Evolutionary conservation across 1,139 yeast genomes (phyloP), one percentile per base, ranked within the genome.

Genomic region (Blastobotrys illinoisensis): DNA sequence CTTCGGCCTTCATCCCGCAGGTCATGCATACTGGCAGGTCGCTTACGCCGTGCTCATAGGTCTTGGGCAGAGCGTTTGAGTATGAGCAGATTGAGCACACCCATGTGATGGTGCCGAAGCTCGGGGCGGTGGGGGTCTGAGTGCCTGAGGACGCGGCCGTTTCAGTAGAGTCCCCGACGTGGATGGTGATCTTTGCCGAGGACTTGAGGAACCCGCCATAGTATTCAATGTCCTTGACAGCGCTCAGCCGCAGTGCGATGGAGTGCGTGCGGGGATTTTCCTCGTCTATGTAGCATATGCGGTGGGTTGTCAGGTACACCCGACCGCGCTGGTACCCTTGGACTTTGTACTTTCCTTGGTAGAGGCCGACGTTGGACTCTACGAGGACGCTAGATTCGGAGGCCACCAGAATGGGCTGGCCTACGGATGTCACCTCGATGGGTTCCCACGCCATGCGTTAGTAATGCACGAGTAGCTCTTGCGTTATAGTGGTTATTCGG

Each of bases 81-180:
- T 78, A 86, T 46, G 84, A 84, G 68, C 98, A 91, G 3, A 91
- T 90, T 11, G 87, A 85, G 68, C 98, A 91, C 1, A 80, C 78
- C 97, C 97, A 91, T 26, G 78, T 76, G 13, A 60, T 56, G 59
- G 58, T 44, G 56, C 51, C 21, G 49, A 49, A 32, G 44, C 40
- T 46, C 44, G 54, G 43, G 3, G 49, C 47, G 11, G 48, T 28
- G 14, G 56, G 53, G 32, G 54, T 28, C n/a, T 46, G 32, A 26
- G 52, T 23, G 13, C 52, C 43, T 49, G 51, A 32, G 23, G 49
- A 18, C 23, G 44, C 48, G 43, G 20, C 45, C 47, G 19, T 46
- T 11, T 47, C 54, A 6, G 4, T 21, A 18, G 44, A 7, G 49
- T 50, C 45, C 47, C 52, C 68, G 56, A 77, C 66, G 54, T 65